These are phyloP conservation scores for Neurospora tetraspora DNA, from an alignment of 495 filamentous ascomycete genomes.

Conservation along the genomic window DNA sequence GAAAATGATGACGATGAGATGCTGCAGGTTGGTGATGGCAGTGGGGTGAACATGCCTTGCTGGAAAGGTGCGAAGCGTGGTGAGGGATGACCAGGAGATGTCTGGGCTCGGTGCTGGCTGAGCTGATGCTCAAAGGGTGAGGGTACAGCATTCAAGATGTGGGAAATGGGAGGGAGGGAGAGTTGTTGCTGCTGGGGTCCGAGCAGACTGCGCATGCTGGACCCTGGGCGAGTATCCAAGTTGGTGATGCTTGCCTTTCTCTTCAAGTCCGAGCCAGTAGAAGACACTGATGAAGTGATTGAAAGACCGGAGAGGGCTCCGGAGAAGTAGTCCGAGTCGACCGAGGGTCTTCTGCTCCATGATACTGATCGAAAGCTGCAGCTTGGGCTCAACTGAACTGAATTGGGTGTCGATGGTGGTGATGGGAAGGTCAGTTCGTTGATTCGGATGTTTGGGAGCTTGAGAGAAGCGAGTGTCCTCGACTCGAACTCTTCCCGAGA, in stretches of 20 bases:
- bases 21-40: background rate
- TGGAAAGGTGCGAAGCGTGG: background rate
- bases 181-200: background rate
- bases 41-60: background rate
- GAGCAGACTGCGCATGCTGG: background rate
- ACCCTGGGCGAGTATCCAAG: background rate
- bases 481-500: background rate
- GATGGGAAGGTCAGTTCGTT: background rate
- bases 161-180: constrained; percentile 9
- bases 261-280: background rate
- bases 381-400: background rate
- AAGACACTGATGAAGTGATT: background rate
- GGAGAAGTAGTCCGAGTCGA: background rate
- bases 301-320: background rate
- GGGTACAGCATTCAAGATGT: constrained; percentile 4
- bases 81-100: background rate
- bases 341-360: background rate
- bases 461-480: background rate
- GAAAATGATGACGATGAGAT: background rate
- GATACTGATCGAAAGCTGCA: background rate
- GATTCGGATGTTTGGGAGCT: background rate
- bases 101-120: background rate
- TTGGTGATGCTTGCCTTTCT: background rate
- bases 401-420: background rate
- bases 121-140: background rate